phyloP scores from a whole-genome alignment of 192 early-diverging fungal species.

The Coemansia erecta region DNA sequence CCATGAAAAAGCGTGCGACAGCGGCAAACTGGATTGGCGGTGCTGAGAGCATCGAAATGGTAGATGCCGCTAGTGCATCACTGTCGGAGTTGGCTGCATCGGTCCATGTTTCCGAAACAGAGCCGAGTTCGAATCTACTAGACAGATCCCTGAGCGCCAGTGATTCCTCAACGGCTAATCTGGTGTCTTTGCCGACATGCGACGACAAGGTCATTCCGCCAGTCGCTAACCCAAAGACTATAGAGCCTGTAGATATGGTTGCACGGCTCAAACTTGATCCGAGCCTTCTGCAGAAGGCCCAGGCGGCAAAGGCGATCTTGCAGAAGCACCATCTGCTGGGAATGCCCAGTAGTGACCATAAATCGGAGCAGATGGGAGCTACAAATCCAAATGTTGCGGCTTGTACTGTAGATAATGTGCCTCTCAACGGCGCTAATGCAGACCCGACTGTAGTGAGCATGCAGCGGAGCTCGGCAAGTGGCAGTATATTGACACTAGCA shows the following conservation, averaged over 20 bases:
- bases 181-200: neutral
- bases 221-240: neutral
- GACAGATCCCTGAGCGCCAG: neutral
- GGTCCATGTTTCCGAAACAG: too few relatives aligned
- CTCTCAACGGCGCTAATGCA: neutral
- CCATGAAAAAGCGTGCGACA: conserved; percentile 8
- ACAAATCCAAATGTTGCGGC: neutral
- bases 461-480: too few relatives aligned
- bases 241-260: conserved; percentile 2
- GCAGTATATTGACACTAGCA: too few relatives aligned
- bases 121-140: too few relatives aligned
- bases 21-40: conserved; percentile 7
- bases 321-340: conserved; percentile 25
- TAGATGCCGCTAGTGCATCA: neutral
- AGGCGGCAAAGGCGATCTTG: conserved; percentile 27
- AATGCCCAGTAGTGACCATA: conserved; percentile 4
- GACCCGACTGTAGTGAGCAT: too few relatives aligned
- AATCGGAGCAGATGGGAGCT: neutral
- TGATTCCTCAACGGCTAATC: neutral
- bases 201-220: neutral
- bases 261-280: conserved; percentile 22
- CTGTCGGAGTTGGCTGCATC: too few relatives aligned
- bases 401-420: neutral
- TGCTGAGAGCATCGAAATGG: too few relatives aligned
- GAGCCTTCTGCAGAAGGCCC: conserved; percentile 22